Conservation (phyloP, 192 early-diverging fungal genomes). For the Dispira parvispora region DNA sequence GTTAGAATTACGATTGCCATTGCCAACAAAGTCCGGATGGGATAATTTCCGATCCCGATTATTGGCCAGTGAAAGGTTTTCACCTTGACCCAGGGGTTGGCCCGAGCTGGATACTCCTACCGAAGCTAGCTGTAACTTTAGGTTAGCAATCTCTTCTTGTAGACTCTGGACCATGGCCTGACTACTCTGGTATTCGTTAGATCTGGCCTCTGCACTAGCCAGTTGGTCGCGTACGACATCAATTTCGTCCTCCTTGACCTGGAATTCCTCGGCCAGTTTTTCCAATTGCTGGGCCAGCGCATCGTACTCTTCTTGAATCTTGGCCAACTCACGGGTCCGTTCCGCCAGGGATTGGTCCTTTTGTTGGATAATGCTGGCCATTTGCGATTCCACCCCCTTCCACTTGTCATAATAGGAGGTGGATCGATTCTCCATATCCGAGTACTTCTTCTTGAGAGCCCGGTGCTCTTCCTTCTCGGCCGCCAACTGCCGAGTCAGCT, state of each 20-base stretch:
- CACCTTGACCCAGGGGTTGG: neutral
- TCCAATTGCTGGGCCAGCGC: constrained; percentile 33
- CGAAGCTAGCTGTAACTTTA: constrained; percentile 14
- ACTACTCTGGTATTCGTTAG: constrained; percentile 12
- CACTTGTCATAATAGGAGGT: constrained; percentile 47
- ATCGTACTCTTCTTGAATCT: constrained; percentile 43
- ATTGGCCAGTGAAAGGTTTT: neutral
- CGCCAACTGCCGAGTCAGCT: constrained; percentile 67
- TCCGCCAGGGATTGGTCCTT: constrained; percentile 25
- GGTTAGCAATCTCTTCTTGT: constrained; percentile 20
- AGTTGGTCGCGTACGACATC: constrained; percentile 15
- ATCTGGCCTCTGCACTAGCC: constrained; percentile 8
- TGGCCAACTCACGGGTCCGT: constrained; percentile 33
- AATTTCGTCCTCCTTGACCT: constrained; percentile 14
- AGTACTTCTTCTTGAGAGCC: constrained; percentile 32
- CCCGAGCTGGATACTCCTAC: neutral
- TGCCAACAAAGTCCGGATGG: constrained; percentile 7
- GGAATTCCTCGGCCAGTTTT: constrained; percentile 16
- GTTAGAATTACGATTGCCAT: constrained; percentile 5
- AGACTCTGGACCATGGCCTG: constrained; percentile 13
- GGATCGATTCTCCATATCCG: constrained; percentile 42
- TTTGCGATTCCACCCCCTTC: constrained; percentile 28
- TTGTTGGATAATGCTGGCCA: constrained; percentile 16
- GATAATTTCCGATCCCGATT: constrained; percentile 8
- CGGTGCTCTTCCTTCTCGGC: constrained; percentile 53